Evolutionary conservation across 257 asterid species (phyloP).

Genomic region (Solanum arcanum): DNA sequence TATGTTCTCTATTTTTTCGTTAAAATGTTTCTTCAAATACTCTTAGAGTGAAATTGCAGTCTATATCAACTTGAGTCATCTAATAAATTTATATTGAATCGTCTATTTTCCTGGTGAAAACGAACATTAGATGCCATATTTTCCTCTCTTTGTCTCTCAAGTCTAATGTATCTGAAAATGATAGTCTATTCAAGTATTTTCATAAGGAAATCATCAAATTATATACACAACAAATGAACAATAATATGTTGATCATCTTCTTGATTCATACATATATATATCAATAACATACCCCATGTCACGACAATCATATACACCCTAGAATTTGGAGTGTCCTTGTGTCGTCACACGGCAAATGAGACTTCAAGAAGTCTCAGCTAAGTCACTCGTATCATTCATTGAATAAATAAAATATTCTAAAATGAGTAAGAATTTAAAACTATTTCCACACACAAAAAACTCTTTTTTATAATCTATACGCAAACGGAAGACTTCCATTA

Average conservation of each 20-base stretch:
- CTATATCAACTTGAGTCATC: background rate
- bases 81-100: background rate
- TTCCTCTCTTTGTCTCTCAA: background rate
- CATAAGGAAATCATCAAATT: background rate
- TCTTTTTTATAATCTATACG: too few relatives aligned
- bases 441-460: too few relatives aligned
- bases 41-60: background rate
- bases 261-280: background rate
- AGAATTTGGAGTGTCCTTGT: too few relatives aligned
- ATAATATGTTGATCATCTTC: background rate
- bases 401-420: too few relatives aligned
- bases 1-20: background rate
- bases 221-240: background rate
- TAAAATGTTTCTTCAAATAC: background rate
- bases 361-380: too few relatives aligned
- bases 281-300: background rate
- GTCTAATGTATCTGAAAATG: background rate
- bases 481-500: too few relatives aligned
- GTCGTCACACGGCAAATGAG: too few relatives aligned
- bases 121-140: background rate
- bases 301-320: too few relatives aligned
- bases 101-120: background rate
- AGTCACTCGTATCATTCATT: too few relatives aligned
- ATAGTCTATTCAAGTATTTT: background rate
- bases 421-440: too few relatives aligned